Percentiles rank a stretch among this genome's conserved stretches.
phyloP scores from a whole-genome alignment of 176 grass and related monocot species.

The Cenchrus fungigraminus region DNA sequence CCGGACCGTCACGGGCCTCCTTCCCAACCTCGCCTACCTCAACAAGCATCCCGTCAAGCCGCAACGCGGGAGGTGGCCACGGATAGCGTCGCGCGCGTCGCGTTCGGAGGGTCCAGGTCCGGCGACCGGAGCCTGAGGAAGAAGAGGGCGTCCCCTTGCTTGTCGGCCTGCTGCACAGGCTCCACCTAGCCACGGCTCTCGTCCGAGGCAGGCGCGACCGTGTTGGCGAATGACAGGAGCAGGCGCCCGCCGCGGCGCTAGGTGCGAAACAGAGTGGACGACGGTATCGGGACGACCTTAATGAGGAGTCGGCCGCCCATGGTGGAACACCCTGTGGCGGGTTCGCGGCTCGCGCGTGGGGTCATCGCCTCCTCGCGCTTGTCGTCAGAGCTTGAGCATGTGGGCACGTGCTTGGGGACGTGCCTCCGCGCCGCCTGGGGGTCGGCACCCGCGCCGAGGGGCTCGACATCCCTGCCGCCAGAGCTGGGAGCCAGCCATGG shows the following conservation, averaged over 20 bases:
- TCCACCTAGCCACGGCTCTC: slow-evolving; percentile 16
- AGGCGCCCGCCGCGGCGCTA: slow-evolving; percentile 71
- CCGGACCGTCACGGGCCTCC: slow-evolving; percentile 65
- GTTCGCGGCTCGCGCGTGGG: too few species aligned
- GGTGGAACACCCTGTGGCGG: slow-evolving; percentile 58
- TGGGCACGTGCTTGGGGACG: too few species aligned
- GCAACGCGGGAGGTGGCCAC: slow-evolving; percentile 64
- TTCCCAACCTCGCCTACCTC: slow-evolving; percentile 76
- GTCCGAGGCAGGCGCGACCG: slow-evolving; percentile 8
- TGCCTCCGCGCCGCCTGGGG: too few species aligned
- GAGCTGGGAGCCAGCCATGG: too few species aligned
- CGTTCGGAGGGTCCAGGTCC: slow-evolving; percentile 50
- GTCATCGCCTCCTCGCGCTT: too few species aligned
- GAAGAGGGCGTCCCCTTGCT: slow-evolving; percentile 31
- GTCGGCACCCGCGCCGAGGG: too few species aligned
- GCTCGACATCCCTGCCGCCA: too few species aligned
- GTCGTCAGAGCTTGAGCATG: too few species aligned
- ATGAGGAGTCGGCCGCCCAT: slow-evolving; percentile 85
- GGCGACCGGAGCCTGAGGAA: slow-evolving; percentile 32
- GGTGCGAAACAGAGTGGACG: slow-evolving; percentile 75
- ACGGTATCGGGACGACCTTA: slow-evolving; percentile 63
- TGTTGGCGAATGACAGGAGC: slow-evolving; percentile 77
- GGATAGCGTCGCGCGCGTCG: slow-evolving; percentile 79
- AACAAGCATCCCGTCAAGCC: slow-evolving; percentile 91
- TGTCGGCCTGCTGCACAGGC: slow-evolving; percentile 23